Conservation (phyloP, 2,329 filamentous ascomycete species). For the Ampelomyces quisqualis region DNA sequence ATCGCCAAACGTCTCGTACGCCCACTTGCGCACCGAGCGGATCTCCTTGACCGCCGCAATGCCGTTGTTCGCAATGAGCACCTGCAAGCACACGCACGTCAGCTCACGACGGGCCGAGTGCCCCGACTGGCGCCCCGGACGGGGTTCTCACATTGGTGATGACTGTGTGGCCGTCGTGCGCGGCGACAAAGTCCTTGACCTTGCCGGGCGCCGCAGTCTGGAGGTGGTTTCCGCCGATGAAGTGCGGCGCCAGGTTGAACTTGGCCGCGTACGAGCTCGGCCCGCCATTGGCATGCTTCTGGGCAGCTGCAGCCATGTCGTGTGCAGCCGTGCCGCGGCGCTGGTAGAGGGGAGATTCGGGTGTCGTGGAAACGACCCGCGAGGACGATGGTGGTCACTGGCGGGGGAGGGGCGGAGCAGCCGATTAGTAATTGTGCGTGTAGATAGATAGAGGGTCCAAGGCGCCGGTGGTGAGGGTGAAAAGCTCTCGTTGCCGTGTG, state of each 20-base stretch:
- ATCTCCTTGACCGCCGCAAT: slow-evolving; percentile 99
- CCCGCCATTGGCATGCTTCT: slow-evolving; percentile 52
- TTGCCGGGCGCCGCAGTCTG: slow-evolving; percentile 77
- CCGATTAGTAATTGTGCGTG: slow-evolving; percentile 27
- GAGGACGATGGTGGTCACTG: slow-evolving; percentile 9
- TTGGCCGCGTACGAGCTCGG: slow-evolving; percentile 72
- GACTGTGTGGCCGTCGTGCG: slow-evolving; percentile 90
- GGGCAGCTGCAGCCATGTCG: slow-evolving; percentile 40
- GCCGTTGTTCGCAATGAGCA: slow-evolving; percentile 99
- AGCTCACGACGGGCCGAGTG: slow-evolving; percentile 10
- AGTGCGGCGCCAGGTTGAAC: slow-evolving; percentile 84
- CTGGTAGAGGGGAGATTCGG: slow-evolving; percentile 12
- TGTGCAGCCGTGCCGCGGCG: slow-evolving; percentile 31
- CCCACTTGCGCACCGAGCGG: slow-evolving; percentile 98
- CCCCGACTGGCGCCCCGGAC: background rate
- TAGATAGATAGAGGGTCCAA: slow-evolving; percentile 11
- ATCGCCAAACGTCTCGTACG: slow-evolving; percentile 98
- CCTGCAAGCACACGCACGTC: slow-evolving; percentile 55
- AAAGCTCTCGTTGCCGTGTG: no score
- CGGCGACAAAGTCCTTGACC: slow-evolving; percentile 94
- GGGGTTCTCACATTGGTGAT: slow-evolving; percentile 81
- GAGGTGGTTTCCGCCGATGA: slow-evolving; percentile 91
- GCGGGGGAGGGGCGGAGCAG: slow-evolving; percentile 25
- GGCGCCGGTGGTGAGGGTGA: no score
- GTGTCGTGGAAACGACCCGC: slow-evolving; percentile 11